phyloP scores from a whole-genome alignment of 179 eudicot genomes.

The Heliamphora pulchella region DNA sequence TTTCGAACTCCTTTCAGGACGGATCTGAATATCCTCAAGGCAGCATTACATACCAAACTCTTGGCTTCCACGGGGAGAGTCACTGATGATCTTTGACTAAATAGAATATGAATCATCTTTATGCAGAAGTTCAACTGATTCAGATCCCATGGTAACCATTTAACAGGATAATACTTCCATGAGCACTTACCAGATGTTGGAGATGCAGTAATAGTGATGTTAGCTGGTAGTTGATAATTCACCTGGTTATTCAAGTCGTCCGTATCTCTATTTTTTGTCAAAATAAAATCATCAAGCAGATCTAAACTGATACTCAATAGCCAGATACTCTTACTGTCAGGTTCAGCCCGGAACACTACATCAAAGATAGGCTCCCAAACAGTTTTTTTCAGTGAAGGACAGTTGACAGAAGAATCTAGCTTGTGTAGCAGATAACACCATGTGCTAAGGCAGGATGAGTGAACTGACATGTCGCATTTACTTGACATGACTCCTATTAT shows the following conservation, averaged over 20 bases:
- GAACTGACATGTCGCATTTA: constrained; percentile 57
- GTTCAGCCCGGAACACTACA: constrained; percentile 39
- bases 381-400: constrained; percentile 34
- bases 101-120: constrained; percentile 35
- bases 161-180: constrained; percentile 40
- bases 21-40: constrained; percentile 42
- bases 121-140: constrained; percentile 49
- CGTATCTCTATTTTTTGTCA: constrained; percentile 26
- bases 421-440: constrained; percentile 87
- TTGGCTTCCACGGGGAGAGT: constrained; percentile 29
- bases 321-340: constrained; percentile 42
- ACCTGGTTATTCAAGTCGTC: constrained; percentile 22
- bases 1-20: constrained; percentile 49
- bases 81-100: constrained; percentile 34
- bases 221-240: constrained; percentile 17
- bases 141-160: constrained; percentile 59
- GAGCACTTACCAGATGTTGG: constrained; percentile 22
- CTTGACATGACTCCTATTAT: constrained; percentile 60
- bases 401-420: constrained; percentile 50
- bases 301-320: constrained; percentile 53
- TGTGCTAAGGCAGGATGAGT: constrained; percentile 62
- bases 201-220: constrained; percentile 18
- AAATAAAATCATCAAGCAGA: constrained; percentile 46
- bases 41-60: constrained; percentile 31
- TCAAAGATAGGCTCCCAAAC: constrained; percentile 69